Evolutionary conservation across 2,329 filamentous ascomycete species (phyloP), one percentile per base, ranked within the genome.

Genomic region (Cytospora piceicola): DNA sequence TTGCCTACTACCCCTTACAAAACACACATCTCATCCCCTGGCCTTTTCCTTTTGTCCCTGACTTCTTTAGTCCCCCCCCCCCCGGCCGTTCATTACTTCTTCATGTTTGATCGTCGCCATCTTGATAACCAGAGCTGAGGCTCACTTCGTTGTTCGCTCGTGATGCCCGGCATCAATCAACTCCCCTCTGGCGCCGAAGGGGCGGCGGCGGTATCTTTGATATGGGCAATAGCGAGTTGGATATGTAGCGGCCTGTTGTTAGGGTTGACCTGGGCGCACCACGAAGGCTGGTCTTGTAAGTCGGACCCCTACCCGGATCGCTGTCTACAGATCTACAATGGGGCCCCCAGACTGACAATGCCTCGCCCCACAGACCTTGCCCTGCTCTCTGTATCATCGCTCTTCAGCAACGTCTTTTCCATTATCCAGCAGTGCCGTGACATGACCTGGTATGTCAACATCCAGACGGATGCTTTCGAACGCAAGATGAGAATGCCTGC

Each of bases 191-290:
- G 66, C n/a, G 55, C 66, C 46, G 66, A 67, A 32, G 61, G 58
- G 24, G 66, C 66, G 32, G 66, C 66, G 9, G 66, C 58, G 6
- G 54, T 66, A 20, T 67, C 66, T 9, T 29, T 67, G 30, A 63
- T 42, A 42, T 67, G 66, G 66, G 66, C 63, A 27, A 42, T 36
- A 11, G 12, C 52, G 3, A 67, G 66, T 30, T 67, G 58, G 66
- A 27, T 66, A 32, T 68, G 64, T 58, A 66, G 64, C 58, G 52
- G 61, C 56, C 15, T 68, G 42, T 42, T 73, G 29, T 59, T 73
- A 22, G 73, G 72, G 72, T 63, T 73, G 36, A 72, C 72, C 3
- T 73, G 69, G 70, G 55, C 65, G 24, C 71, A 72, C 39, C 66
- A 72, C 24, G 71, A 72, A 54, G 67, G 71, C 36, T 62, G 68